Percentiles rank a stretch among this genome's conserved stretches.
Conservation (phyloP, 192 early-diverging fungal genomes). For the Coemansia sp. region DNA sequence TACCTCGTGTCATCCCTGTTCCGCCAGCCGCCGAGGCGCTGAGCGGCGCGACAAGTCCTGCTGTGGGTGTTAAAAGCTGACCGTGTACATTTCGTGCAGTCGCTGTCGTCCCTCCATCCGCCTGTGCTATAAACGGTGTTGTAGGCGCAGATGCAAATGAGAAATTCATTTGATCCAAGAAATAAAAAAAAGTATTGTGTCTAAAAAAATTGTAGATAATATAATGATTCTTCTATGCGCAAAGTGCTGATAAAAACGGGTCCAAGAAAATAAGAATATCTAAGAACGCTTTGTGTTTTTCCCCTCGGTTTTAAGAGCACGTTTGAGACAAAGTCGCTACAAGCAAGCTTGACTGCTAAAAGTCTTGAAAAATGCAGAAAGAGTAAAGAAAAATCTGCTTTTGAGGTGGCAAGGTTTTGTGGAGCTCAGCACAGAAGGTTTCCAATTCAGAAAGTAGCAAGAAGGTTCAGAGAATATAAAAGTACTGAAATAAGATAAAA, state of each 20-base stretch:
- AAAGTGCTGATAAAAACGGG: slow-evolving; percentile 2
- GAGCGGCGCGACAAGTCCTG: slow-evolving; percentile 9
- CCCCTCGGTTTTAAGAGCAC: background rate
- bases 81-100: background rate
- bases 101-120: slow-evolving; percentile 25
- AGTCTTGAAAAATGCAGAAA: background rate
- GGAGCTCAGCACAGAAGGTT: too few species aligned
- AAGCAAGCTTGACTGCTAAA: too few species aligned
- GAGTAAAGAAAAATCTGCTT: too few species aligned
- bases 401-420: too few species aligned
- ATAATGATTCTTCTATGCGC: background rate
- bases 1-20: slow-evolving; percentile 25
- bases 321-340: too few species aligned
- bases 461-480: slow-evolving; percentile 7
- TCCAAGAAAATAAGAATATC: slow-evolving; percentile 4
- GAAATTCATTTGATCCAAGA: slow-evolving; percentile 44
- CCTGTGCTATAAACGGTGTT: slow-evolving; percentile 53
- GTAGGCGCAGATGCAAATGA: slow-evolving; percentile 55
- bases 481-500: slow-evolving; percentile 11
- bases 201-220: background rate
- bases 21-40: slow-evolving; percentile 10
- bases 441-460: too few species aligned
- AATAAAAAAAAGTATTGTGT: background rate
- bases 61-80: slow-evolving; percentile 21
- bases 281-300: background rate